A percentile compares a stretch with the other conserved stretches of the same genome.
These are phyloP conservation scores for Euphorbia schlechtendalii DNA, from an alignment of 441 rosid genomes.

Conservation along the genomic window DNA sequence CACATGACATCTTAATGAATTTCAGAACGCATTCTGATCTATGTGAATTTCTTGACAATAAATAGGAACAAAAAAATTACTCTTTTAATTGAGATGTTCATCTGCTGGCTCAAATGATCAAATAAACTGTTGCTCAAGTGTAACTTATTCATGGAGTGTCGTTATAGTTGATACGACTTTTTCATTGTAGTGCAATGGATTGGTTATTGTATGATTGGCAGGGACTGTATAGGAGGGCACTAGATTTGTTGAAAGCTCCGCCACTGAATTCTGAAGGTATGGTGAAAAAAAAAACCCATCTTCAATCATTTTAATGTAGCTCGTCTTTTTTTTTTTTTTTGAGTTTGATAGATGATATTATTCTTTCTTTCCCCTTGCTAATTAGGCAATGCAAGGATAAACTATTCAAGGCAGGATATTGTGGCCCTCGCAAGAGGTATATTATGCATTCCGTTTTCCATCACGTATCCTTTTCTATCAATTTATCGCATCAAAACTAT, in stretches of 20 bases:
- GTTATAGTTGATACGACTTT: not conserved
- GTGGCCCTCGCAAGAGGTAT: slow-evolving; percentile 84
- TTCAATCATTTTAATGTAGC: not conserved
- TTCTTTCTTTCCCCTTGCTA: slow-evolving; percentile 12
- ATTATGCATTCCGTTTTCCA: not conserved
- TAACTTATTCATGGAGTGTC: not conserved
- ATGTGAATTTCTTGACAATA: not conserved
- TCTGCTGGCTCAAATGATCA: not conserved
- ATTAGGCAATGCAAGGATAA: slow-evolving; percentile 27
- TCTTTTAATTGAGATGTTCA: not conserved
- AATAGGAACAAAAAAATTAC: not conserved
- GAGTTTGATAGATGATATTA: too few relatives aligned
- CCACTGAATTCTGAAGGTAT: slow-evolving; percentile 54
- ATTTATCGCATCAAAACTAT: too few relatives aligned
- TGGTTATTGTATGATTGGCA: slow-evolving; percentile 3
- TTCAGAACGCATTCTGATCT: not conserved
- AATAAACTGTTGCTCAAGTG: not conserved
- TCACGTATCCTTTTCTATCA: not conserved
- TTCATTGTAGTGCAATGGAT: not conserved
- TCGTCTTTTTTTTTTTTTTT: not conserved
- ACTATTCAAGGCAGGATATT: slow-evolving; percentile 41
- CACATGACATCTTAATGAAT: not conserved
- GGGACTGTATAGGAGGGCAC: slow-evolving; percentile 70
- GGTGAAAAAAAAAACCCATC: not conserved
- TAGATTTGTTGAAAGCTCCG: slow-evolving; percentile 72